A percentile compares a stretch with the other conserved stretches of the same genome.
phyloP scores from a whole-genome alignment of 1,284 basidiomycete genomes.

The Ustilago xerochloae region DNA sequence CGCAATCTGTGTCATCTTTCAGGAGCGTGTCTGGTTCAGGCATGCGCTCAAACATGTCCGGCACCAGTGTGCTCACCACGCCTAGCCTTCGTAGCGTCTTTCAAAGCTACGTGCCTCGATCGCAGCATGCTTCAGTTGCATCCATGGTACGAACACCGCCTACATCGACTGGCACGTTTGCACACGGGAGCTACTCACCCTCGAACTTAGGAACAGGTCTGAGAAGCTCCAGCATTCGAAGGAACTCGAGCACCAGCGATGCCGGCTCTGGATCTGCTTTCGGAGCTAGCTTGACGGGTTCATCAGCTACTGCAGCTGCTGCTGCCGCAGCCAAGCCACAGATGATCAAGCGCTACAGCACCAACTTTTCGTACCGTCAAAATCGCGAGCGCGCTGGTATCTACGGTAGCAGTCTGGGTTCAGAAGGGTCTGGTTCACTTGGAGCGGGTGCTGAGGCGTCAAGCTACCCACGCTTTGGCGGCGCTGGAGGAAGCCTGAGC shows the following conservation, averaged over 20 bases:
- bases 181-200: conserved; percentile 35
- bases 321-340: conserved; percentile 48
- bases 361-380: conserved; percentile 55
- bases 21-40: conserved; percentile 32
- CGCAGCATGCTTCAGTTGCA: conserved; percentile 25
- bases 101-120: conserved; percentile 48
- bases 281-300: conserved; percentile 13
- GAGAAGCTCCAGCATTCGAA: conserved; percentile 31
- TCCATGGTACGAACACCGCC: conserved; percentile 44
- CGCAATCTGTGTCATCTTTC: conserved; percentile 21
- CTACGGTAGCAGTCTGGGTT: conserved; percentile 44
- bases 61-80: conserved; percentile 11
- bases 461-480: conserved; percentile 39
- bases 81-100: conserved; percentile 53
- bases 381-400: conserved; percentile 23
- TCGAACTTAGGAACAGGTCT: conserved; percentile 34
- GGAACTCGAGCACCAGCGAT: conserved; percentile 44
- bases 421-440: conserved; percentile 20
- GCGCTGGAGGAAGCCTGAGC: conserved; percentile 34
- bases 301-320: too few relatives aligned
- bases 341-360: conserved; percentile 61
- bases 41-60: conserved; percentile 29
- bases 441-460: conserved; percentile 38
- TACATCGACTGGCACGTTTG: conserved; percentile 15
- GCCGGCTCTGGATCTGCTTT: conserved; percentile 41